A percentile compares a stretch with the other conserved stretches of the same genome.
Conservation (phyloP, 2,329 filamentous ascomycete species). For the Neofusicoccum ribis region DNA sequence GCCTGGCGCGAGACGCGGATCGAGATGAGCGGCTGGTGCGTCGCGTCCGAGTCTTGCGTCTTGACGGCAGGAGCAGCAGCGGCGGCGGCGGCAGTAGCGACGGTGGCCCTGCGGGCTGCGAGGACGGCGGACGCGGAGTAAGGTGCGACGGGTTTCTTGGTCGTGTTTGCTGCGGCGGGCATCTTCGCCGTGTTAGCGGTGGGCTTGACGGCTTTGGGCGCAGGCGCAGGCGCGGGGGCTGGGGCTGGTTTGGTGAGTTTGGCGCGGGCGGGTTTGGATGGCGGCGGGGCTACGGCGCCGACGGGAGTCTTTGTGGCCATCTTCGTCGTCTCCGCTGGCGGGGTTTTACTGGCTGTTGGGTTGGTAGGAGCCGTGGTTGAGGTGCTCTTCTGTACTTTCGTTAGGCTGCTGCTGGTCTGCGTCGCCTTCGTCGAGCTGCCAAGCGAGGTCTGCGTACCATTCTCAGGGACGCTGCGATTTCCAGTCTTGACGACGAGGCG, state of each 20-base stretch:
- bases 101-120: neutral
- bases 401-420: neutral
- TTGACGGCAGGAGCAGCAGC: no score
- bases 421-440: neutral
- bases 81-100: neutral
- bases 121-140: neutral
- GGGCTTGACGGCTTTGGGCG: neutral
- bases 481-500: conserved; percentile 5
- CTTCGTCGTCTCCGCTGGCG: neutral
- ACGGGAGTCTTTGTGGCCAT: neutral
- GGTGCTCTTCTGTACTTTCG: neutral
- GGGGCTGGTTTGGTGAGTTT: neutral
- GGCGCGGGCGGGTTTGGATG: neutral
- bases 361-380: neutral
- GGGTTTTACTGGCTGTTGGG: neutral
- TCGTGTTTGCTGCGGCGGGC: neutral
- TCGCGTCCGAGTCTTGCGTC: neutral
- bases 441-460: no score
- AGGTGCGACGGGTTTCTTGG: neutral
- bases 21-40: neutral
- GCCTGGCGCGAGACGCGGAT: neutral
- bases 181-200: neutral
- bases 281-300: no score
- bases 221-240: neutral
- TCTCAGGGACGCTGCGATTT: neutral